Base-by-base conservation (phyloP, 768 basidiomycete species). In the Auricularia sp. region DNA sequence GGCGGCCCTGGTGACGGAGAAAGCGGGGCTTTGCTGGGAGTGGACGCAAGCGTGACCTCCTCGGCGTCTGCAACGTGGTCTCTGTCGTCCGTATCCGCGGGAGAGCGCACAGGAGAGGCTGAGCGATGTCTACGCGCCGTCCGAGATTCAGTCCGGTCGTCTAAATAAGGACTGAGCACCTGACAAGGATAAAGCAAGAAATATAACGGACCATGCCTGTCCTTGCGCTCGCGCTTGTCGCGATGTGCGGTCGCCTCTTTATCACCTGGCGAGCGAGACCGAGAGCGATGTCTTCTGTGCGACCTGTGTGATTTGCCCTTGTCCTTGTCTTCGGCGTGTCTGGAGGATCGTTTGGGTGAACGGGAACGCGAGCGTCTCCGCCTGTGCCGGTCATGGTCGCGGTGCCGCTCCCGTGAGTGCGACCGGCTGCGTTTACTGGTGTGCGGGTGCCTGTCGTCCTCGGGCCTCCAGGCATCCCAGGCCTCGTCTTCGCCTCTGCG, bases 351-450 rank as follows among this genome's bases (percentile, higher is more conserved):
- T 14, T 14, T 7, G 16, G 36, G 24, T 37, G 75, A 75, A 42
- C 71, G 73, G 33, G 73, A 75, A 16, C 70, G 73, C 63, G 69
- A 70, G 58, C 70, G 72, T 47, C 71, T 69, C 42, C 66, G 70
- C 54, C 67, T 72, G 63, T 66, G 65, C 42, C 61, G 68, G 61
- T 67, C 67, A 16, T 68, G 67, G 47, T 68, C 68, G 39, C 73
- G 68, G 42, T 61, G 66, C 6, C 70, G 65, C 24, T 58, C 47
- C 14, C 47, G 67, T 37, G 65, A 67, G 39, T 14, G 39, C 44
- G 24, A 42, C 35, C 62, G 64, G 63, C 69, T 42, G 64, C 74
- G 68, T 65, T 71, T 72, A 63, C 70, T 69, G 35, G 66, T 65
- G 39, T 64, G 66, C 33, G 70, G 66, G 51, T 64, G 51, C 3